These are phyloP conservation scores for Sarcodon sp. DNA, from an alignment of 768 basidiomycete genomes.

Conservation along the genomic window DNA sequence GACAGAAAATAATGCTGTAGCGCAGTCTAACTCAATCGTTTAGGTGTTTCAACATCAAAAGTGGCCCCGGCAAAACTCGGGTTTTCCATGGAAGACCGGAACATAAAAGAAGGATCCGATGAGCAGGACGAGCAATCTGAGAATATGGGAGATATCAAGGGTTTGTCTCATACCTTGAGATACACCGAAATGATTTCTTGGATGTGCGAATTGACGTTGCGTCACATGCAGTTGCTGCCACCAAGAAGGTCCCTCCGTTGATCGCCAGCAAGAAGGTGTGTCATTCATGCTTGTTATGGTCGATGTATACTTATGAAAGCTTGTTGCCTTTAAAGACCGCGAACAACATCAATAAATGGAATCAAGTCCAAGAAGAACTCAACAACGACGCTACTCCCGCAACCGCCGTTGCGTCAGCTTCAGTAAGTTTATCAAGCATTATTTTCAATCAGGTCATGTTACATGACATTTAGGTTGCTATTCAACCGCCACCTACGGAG, in stretches of 20 bases:
- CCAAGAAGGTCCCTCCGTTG: conserved; percentile 69
- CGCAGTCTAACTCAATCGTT: not conserved
- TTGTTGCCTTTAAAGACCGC: conserved; percentile 41
- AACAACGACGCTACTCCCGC: conserved; percentile 13
- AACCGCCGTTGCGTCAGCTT: conserved; percentile 10
- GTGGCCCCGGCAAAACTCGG: conserved; percentile 35
- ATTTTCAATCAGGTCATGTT: too few species aligned
- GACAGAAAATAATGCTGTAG: conserved; percentile 5
- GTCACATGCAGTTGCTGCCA: conserved; percentile 26
- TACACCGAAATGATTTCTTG: conserved; percentile 11
- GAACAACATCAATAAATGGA: conserved; percentile 95
- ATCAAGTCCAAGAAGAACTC: conserved; percentile 85
- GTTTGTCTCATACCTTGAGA: conserved; percentile 24
- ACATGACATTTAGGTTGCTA: too few species aligned
- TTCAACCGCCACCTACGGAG: conserved; percentile 7
- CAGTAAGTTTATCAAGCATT: not conserved
- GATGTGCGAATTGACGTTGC: conserved; percentile 16
- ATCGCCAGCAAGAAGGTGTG: conserved; percentile 77
- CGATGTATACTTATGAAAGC: conserved; percentile 1
- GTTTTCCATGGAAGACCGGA: conserved; percentile 32
- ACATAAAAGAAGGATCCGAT: conserved; percentile 36
- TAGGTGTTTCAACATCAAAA: conserved; percentile 14
- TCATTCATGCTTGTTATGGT: not conserved
- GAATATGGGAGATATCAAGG: conserved; percentile 29
- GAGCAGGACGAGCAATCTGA: conserved; percentile 27